phyloP scores from a whole-genome alignment of 176 grass and related monocot genomes.

The Carex cristatella region DNA sequence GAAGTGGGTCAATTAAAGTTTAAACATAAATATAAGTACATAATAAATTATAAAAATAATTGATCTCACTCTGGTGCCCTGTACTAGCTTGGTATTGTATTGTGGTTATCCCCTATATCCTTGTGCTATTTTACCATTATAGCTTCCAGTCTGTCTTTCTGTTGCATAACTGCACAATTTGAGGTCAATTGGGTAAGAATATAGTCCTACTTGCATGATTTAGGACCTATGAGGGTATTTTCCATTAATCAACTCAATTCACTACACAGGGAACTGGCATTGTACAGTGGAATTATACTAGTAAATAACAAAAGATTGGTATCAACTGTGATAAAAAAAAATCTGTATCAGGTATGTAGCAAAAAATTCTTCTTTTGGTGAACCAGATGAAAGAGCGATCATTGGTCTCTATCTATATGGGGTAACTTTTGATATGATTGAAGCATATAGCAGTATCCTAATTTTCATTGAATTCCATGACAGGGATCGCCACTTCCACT shows the following conservation, averaged over 20 bases:
- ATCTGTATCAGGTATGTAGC: not conserved
- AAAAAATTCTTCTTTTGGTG: not conserved
- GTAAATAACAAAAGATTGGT: not conserved
- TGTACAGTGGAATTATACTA: not conserved
- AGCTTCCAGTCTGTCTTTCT: not conserved
- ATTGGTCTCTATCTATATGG: not conserved
- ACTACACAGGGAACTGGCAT: not conserved
- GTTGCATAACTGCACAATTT: not conserved
- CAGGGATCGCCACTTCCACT: slow-evolving; percentile 61
- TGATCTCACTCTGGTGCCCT: not conserved
- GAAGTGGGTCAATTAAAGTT: not conserved
- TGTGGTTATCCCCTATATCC: not conserved
- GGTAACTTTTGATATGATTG: not conserved
- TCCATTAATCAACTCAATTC: not conserved
- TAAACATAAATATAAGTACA: not conserved
- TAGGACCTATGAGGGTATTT: not conserved
- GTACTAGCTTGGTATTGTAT: not conserved
- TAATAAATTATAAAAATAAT: not conserved
- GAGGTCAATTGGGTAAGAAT: slow-evolving; percentile 3
- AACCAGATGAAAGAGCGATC: not conserved
- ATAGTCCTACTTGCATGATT: not conserved
- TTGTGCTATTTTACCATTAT: not conserved
- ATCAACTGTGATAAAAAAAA: too few relatives aligned
- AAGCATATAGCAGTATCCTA: not conserved
- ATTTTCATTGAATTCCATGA: not conserved